phyloP scores from a whole-genome alignment of 106 monocot genomes.

The Amphibolis antarctica region DNA sequence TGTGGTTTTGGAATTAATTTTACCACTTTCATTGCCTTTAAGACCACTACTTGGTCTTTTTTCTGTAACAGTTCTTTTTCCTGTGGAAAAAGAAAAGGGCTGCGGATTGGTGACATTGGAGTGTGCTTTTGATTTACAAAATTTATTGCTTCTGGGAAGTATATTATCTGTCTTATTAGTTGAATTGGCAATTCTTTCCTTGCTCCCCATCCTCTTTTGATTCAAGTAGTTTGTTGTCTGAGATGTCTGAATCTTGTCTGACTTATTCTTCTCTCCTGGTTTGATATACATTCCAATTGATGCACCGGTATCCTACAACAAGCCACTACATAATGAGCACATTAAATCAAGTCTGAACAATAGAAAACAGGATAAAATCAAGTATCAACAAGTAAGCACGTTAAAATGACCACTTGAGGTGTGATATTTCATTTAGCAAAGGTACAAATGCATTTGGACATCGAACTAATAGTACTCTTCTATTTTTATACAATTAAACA shows the following conservation, averaged over 20 bases:
- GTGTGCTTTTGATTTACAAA: conserved; percentile 11
- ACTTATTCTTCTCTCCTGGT: conserved; percentile 18
- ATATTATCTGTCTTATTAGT: not conserved
- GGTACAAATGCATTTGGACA: not conserved
- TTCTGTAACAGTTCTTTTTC: conserved; percentile 16
- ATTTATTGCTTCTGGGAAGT: conserved; percentile 23
- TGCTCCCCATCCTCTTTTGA: conserved; percentile 8
- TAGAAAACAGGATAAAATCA: not conserved
- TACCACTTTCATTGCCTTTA: conserved; percentile 12
- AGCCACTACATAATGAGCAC: not conserved
- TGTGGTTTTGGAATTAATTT: conserved; percentile 10
- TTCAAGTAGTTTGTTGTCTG: conserved; percentile 11
- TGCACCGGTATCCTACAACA: conserved; percentile 25
- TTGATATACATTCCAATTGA: conserved; percentile 8
- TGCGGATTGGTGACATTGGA: conserved; percentile 26
- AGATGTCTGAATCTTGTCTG: conserved; percentile 5
- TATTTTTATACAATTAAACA: no score
- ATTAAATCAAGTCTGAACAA: not conserved
- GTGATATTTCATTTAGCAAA: not conserved
- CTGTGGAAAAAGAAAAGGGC: conserved; percentile 24
- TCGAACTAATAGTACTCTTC: not conserved
- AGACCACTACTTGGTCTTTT: conserved; percentile 13
- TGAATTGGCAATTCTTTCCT: conserved; percentile 12
- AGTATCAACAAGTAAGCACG: not conserved
- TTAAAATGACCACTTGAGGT: not conserved